Percentiles rank a stretch among this genome's conserved stretches.
Conservation (phyloP, 768 basidiomycete species). For the Calocybe cyanea region DNA sequence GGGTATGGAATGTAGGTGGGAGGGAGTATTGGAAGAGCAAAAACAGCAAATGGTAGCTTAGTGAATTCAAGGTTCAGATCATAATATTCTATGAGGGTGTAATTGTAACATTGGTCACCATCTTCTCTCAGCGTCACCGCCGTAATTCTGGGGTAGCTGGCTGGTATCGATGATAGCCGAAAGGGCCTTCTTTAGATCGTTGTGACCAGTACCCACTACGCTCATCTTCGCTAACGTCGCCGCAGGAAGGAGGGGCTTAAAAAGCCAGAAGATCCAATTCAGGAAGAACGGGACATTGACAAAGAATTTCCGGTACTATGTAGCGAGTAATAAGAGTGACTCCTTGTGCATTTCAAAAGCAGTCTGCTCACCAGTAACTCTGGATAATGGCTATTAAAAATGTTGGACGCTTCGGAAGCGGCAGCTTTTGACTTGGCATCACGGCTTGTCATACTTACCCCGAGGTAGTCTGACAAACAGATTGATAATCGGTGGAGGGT, state of each 20-base stretch:
- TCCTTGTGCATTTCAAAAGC: too few species aligned
- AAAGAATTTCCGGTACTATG: constrained; percentile 72
- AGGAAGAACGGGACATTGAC: constrained; percentile 75
- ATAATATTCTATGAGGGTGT: neutral
- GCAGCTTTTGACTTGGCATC: constrained; percentile 76
- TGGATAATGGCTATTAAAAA: constrained; percentile 77
- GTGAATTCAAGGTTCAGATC: too few species aligned
- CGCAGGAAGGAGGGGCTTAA: constrained; percentile 70
- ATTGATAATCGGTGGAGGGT: neutral
- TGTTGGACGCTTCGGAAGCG: constrained; percentile 66
- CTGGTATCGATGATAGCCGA: constrained; percentile 49
- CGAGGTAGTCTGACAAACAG: constrained; percentile 60
- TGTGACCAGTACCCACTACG: constrained; percentile 65
- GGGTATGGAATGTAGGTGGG: too few species aligned
- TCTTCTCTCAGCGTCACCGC: constrained; percentile 59
- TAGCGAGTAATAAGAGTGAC: neutral
- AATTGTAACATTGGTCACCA: constrained; percentile 19
- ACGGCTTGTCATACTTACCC: constrained; percentile 60
- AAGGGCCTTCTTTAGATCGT: constrained; percentile 56
- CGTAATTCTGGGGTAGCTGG: constrained; percentile 68
- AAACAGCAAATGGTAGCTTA: too few species aligned
- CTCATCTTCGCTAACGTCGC: constrained; percentile 79
- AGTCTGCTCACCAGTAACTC: constrained; percentile 71
- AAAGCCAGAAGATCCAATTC: constrained; percentile 82
- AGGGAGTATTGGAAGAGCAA: too few species aligned